Evolutionary conservation across 169 alveolate species (phyloP).

Genomic region (Plasmodium billcollinsi): DNA sequence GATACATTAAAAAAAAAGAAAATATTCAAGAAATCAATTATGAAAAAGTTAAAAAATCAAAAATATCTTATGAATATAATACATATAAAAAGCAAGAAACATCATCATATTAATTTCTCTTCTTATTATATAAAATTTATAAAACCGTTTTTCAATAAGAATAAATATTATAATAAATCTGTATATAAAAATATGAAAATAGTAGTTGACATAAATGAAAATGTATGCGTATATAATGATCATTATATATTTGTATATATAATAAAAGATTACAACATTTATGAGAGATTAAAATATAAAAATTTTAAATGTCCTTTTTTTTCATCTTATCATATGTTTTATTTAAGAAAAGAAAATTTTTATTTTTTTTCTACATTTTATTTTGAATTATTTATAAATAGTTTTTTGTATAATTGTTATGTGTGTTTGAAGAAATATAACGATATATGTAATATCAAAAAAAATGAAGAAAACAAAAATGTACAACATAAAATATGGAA

Average conservation of each 20-base stretch:
- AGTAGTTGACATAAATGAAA: slow-evolving; percentile 18
- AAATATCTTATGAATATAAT: no score
- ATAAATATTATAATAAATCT: slow-evolving; percentile 2
- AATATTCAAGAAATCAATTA: slow-evolving; percentile 10
- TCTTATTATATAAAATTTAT: slow-evolving; percentile 23
- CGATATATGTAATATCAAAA: background rate
- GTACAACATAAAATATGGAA: background rate
- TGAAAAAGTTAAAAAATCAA: slow-evolving; percentile 10
- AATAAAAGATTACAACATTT: slow-evolving; percentile 30
- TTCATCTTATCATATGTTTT: slow-evolving; percentile 12
- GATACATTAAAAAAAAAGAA: background rate
- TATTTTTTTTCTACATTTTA: slow-evolving; percentile 42
- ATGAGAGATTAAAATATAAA: slow-evolving; percentile 45
- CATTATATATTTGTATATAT: slow-evolving; percentile 28
- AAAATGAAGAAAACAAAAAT: background rate
- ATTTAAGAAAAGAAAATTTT: background rate
- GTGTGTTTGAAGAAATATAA: background rate
- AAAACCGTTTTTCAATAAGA: slow-evolving; percentile 16
- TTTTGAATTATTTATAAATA: slow-evolving; percentile 14
- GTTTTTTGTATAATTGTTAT: background rate
- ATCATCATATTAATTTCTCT: background rate
- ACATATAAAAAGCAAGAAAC: slow-evolving; percentile 10
- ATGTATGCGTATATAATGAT: slow-evolving; percentile 26
- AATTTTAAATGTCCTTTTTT: background rate
- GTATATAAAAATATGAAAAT: slow-evolving; percentile 16